Conservation (phyloP, 2,329 filamentous ascomycete genomes). For the Verticillium albo-atrum region DNA sequence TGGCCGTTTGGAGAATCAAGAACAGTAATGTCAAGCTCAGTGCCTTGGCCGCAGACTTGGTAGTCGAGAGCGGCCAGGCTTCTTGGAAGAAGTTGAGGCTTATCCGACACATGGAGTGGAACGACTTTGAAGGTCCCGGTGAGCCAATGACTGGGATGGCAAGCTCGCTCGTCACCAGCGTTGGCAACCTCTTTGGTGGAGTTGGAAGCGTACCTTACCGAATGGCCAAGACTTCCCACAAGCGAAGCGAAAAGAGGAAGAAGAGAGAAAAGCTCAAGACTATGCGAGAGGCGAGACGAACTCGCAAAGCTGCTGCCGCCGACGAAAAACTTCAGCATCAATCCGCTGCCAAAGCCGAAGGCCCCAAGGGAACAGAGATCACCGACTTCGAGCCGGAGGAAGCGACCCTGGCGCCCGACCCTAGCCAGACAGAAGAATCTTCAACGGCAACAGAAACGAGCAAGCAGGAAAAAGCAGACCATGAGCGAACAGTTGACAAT, state of each 20-base stretch:
- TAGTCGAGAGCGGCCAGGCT: conserved; percentile 57
- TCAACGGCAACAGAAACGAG: background rate
- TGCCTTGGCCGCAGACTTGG: conserved; percentile 59
- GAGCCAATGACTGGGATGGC: conserved; percentile 66
- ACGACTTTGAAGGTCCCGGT: conserved; percentile 71
- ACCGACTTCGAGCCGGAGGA: background rate
- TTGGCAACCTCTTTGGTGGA: conserved; percentile 57
- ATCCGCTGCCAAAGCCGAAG: conserved; percentile 7
- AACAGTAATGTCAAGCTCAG: conserved; percentile 56
- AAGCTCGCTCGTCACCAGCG: conserved; percentile 54
- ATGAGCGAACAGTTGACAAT: background rate
- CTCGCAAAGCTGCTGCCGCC: conserved; percentile 2
- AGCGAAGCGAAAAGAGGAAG: conserved; percentile 45
- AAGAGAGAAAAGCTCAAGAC: conserved; percentile 40
- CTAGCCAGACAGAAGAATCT: conserved; percentile 1
- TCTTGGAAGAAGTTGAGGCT: conserved; percentile 61
- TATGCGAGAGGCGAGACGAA: conserved; percentile 16
- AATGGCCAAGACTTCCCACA: conserved; percentile 53
- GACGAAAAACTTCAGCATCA: conserved; percentile 10
- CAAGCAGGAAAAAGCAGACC: background rate
- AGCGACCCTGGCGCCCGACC: background rate
- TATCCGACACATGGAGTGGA: conserved; percentile 66
- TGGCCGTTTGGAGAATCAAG: conserved; percentile 64
- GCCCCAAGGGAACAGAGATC: background rate
- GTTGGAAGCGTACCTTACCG: conserved; percentile 60